Percentiles rank a stretch among this genome's conserved stretches.
These are phyloP conservation scores for Hypoxylon sp. DNA, from an alignment of 2,329 filamentous ascomycete genomes.

Conservation along the genomic window DNA sequence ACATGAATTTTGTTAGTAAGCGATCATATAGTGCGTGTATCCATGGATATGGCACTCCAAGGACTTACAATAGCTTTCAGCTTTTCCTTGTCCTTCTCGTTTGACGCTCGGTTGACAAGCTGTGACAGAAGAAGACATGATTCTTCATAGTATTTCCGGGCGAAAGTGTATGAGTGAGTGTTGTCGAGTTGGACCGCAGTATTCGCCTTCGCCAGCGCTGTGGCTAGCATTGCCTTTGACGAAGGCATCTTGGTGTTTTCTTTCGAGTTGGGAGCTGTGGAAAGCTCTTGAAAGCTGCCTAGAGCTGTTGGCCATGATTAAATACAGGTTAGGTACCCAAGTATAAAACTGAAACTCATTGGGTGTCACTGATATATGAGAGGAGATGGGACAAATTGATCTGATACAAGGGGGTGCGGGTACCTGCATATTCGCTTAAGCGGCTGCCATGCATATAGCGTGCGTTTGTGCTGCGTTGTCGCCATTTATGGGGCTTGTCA, in stretches of 20 bases:
- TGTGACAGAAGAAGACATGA: constrained; percentile 46
- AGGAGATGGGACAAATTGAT: constrained; percentile 37
- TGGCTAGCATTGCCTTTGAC: constrained; percentile 50
- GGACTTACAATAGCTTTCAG: constrained; percentile 46
- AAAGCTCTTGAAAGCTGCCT: not conserved
- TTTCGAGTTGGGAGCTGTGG: constrained; percentile 5
- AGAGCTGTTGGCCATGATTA: constrained; percentile 11
- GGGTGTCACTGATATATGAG: constrained; percentile 34
- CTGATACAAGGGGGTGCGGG: constrained; percentile 40
- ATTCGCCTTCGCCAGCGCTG: constrained; percentile 50
- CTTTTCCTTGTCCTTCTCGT: constrained; percentile 45
- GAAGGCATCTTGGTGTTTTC: constrained; percentile 40
- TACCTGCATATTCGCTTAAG: constrained; percentile 40
- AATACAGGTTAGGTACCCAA: not conserved
- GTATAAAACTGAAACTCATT: constrained; percentile 36
- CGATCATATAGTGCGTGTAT: not conserved
- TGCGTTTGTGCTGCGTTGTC: constrained; percentile 22
- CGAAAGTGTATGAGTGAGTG: constrained; percentile 49
- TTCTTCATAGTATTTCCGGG: constrained; percentile 49
- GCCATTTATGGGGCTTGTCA: constrained; percentile 4
- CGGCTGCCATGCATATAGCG: not conserved
- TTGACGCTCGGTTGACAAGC: constrained; percentile 44
- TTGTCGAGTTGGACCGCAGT: constrained; percentile 53
- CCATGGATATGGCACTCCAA: not conserved
- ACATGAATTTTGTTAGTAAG: constrained; percentile 33